Evolutionary conservation across 352 stramenopile genomes (phyloP), one percentile per base, ranked within the genome.

Genomic region (Phytopythium cucurbitacearum): DNA sequence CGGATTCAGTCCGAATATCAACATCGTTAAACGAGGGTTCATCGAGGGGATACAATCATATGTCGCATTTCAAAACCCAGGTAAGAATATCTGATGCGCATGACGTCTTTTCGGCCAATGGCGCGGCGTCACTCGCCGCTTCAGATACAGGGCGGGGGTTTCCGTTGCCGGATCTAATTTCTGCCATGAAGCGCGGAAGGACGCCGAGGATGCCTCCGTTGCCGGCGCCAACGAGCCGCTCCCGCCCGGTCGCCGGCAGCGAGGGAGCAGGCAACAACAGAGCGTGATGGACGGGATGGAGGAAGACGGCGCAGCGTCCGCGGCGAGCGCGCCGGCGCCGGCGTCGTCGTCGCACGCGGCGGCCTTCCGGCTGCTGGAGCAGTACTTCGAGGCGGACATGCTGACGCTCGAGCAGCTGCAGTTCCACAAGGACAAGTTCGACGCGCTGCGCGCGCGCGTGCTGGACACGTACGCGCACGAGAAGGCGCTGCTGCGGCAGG

Each of bases 381-480:
- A 91, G 59, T 94, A 91, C 62, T 89, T 90, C 16, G 79, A 94
- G 50, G 81, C 79, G 28, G 84, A 90, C 55, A 90, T 91, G 75
- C 48, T 94, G 53, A 91, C 80, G 35, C 69, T 89, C 15, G 77
- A 87, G 44, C 71, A 89, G 59, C 67, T 90, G 52, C 67, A 89
- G 56, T 87, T 85, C 60, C 76, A 92, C 67, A 94, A 94, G 61
- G 71, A 86, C 10, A 89, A 87, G 43, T 94, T 91, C 64, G 57
- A 67, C 15, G 75, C 80, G 55, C 64, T 94, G 34, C 80, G 89
- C 47, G 71, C 69, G 21, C 83, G 71, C 41, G 76, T 92, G 38
- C 62, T 94, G 42, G 70, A 77, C 15, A 92, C 81, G 38, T 92
- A 92, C 64, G 85, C 85, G 42, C 80, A 88, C 60, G 84, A 94